Base-by-base conservation (phyloP, 768 basidiomycete species). In the Boletus pseudopeckii region DNA sequence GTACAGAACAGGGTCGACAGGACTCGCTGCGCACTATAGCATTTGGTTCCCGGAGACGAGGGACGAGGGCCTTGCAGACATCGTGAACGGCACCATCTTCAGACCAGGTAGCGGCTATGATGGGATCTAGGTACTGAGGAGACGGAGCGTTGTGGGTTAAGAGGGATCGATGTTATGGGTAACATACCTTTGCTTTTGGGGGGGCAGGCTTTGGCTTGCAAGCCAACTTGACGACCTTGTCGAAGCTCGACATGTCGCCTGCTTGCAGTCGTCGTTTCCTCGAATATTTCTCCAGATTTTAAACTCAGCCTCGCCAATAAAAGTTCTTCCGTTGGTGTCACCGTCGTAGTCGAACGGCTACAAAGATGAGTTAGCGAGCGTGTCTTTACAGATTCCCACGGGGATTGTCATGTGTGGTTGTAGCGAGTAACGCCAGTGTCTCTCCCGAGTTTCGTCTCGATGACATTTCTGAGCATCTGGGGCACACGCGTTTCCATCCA, bases 191-290 rank as follows among this genome's bases (percentile, higher is more conserved):
- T 59, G 92, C 74, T 75, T 99, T 99, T 57, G 97, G 97, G 2
- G 92, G 86, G 2, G 92, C 92, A 43, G 91, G 84, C 76, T 98
- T 98, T 52, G 95, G 92, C 80, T 98, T 98, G 75, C 94, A 98
- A 14, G 96, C 97, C 68, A 92, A 75, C 75, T 96, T 97, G 62
- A 98, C 90, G 66, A 90, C 86, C 79, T 98, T 91, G 77, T 91
- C 89, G 72, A 80, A 89, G 73, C 84, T 86, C 62, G 88, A 86
- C 86, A 87, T 87, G 52, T 33, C 48, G 36, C 45, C 33, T 22
- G 0, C 46, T 20, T 17, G 51, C 34, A 20, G 47, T 54, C 52
- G 51, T 10, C 39, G 45, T 55, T 45, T 58, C 49, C 52, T 32
- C 26, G 48, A 33, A 42, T 54, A 52, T 50, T 53, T 43, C 43